Conservation (phyloP, 2,329 filamentous ascomycete species). For the Penicillium sp. region DNA sequence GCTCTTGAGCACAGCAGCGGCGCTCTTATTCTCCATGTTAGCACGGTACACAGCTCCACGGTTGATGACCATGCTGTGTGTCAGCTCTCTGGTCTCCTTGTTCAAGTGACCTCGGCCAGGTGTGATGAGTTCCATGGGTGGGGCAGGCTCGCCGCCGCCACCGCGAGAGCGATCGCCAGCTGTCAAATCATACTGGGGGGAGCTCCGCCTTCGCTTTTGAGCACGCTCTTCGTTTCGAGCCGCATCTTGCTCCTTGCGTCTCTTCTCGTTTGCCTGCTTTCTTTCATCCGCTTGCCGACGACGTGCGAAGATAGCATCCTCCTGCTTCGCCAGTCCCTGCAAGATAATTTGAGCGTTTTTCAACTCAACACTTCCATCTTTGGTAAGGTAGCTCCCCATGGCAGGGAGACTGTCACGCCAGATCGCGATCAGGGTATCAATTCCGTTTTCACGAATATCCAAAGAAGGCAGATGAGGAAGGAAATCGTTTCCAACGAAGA, state of each 20-base stretch:
- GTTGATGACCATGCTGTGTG: constrained; percentile 85
- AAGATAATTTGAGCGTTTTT: constrained; percentile 83
- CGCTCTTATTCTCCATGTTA: constrained; percentile 87
- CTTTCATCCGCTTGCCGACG: constrained; percentile 83
- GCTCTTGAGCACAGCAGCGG: constrained; percentile 81
- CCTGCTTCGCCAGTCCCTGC: constrained; percentile 82
- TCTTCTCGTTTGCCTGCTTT: constrained; percentile 73
- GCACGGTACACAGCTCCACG: constrained; percentile 63
- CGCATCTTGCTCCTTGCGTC: constrained; percentile 70
- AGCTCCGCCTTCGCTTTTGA: constrained; percentile 45
- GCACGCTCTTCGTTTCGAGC: constrained; percentile 47
- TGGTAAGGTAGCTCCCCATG: constrained; percentile 95
- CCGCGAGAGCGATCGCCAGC: constrained; percentile 26
- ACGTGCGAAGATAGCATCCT: constrained; percentile 87
- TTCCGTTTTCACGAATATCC: constrained; percentile 94
- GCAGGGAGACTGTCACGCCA: constrained; percentile 88
- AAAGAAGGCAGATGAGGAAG: constrained; percentile 94
- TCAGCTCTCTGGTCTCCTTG: constrained; percentile 61
- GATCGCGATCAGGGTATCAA: constrained; percentile 92
- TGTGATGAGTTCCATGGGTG: constrained; percentile 57
- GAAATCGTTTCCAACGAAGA: constrained; percentile 98
- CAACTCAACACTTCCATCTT: constrained; percentile 89
- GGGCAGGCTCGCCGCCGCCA: constrained; percentile 30
- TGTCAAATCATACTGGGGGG: constrained; percentile 41
- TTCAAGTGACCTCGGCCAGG: constrained; percentile 55